These are phyloP conservation scores for Neocatenulostroma microsporum DNA, from an alignment of 2,329 filamentous ascomycete species.

Conservation along the genomic window DNA sequence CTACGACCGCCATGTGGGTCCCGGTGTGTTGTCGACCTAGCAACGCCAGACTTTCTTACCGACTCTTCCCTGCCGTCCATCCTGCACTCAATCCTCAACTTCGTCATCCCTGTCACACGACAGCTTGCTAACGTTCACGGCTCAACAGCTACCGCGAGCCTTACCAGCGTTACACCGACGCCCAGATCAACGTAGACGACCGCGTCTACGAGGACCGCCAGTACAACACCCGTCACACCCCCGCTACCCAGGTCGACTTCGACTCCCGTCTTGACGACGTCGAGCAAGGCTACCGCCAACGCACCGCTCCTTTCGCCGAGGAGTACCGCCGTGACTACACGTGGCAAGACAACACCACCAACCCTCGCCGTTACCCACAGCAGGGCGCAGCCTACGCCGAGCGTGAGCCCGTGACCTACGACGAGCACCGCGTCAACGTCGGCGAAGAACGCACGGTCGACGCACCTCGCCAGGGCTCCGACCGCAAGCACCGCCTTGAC, in stretches of 20 bases:
- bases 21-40: slow-evolving; percentile 27
- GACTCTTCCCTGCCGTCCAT: slow-evolving; percentile 17
- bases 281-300: slow-evolving; percentile 41
- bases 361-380: slow-evolving; percentile 31
- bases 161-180: slow-evolving; percentile 52
- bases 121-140: slow-evolving; percentile 16
- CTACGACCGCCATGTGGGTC: slow-evolving; percentile 21
- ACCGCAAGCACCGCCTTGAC: slow-evolving; percentile 47
- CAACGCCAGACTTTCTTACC: slow-evolving; percentile 22
- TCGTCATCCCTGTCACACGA: slow-evolving; percentile 9
- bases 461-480: slow-evolving; percentile 28
- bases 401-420: slow-evolving; percentile 28
- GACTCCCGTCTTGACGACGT: slow-evolving; percentile 50
- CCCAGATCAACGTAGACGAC: slow-evolving; percentile 59
- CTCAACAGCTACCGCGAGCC: slow-evolving; percentile 48
- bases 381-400: slow-evolving; percentile 31
- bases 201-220: slow-evolving; percentile 36
- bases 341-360: slow-evolving; percentile 35
- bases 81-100: slow-evolving; percentile 15
- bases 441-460: slow-evolving; percentile 45
- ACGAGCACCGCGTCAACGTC: slow-evolving; percentile 39
- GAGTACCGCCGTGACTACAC: slow-evolving; percentile 30
- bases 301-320: slow-evolving; percentile 32
- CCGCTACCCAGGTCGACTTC: slow-evolving; percentile 45
- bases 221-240: slow-evolving; percentile 40